phyloP scores from a whole-genome alignment of 2,329 filamentous ascomycete species.

The Stachybotrys chlorohalonatus region DNA sequence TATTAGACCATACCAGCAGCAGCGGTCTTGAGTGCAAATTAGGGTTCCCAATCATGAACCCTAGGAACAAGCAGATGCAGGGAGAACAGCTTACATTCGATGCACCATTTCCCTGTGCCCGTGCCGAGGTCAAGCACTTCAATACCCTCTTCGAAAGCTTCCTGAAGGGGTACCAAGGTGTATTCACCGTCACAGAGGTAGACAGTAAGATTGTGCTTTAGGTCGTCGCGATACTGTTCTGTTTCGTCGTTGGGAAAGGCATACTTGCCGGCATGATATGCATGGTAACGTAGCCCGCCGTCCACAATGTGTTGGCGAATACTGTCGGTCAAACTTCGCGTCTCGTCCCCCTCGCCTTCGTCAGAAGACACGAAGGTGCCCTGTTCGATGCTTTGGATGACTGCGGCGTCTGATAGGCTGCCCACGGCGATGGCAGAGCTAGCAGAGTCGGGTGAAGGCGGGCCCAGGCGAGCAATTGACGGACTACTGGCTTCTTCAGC shows the following conservation, averaged over 20 bases:
- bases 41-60: background rate
- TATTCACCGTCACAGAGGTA: constrained; percentile 28
- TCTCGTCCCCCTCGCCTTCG: constrained; percentile 20
- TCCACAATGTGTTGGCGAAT: constrained; percentile 34
- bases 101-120: constrained; percentile 41
- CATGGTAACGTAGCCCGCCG: constrained; percentile 29
- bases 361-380: constrained; percentile 15
- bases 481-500: constrained; percentile 2
- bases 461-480: constrained; percentile 5
- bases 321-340: constrained; percentile 30
- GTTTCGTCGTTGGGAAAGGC: constrained; percentile 33
- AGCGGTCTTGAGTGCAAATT: background rate
- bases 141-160: constrained; percentile 25
- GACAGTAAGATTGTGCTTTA: constrained; percentile 30
- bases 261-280: constrained; percentile 31
- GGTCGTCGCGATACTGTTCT: constrained; percentile 31
- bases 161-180: constrained; percentile 35
- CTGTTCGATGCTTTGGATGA: constrained; percentile 23
- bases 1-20: constrained; percentile 6
- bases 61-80: background rate
- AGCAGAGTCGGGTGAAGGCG: constrained; percentile 16
- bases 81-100: constrained; percentile 19
- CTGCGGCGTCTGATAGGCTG: constrained; percentile 15
- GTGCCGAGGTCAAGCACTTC: constrained; percentile 41
- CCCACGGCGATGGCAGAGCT: constrained; percentile 21